phyloP scores from a whole-genome alignment of 345 rosid species.

The Erucastrum elatum region DNA sequence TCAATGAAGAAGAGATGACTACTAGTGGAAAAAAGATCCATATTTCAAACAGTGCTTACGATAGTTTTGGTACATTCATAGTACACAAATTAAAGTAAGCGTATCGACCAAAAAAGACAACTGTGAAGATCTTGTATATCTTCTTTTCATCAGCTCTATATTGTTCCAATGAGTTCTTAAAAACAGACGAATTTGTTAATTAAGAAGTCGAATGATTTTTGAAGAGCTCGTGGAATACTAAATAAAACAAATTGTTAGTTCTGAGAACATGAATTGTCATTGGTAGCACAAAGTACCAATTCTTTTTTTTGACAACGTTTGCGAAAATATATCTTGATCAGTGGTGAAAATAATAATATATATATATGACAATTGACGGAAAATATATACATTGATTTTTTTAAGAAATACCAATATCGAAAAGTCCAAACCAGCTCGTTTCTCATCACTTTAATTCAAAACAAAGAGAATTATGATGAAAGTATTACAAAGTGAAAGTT shows the following conservation, averaged over 20 bases:
- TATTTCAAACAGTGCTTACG: conserved; percentile 5
- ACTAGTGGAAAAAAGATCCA: background rate
- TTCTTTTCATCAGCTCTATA: background rate
- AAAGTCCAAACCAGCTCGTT: background rate
- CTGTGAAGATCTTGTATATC: background rate
- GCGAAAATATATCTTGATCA: background rate
- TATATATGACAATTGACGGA: background rate
- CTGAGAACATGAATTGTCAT: conserved; percentile 4
- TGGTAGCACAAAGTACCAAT: conserved; percentile 9
- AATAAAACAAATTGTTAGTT: background rate
- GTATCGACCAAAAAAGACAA: background rate
- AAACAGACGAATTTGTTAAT: background rate
- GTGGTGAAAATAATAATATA: background rate
- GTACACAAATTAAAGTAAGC: background rate
- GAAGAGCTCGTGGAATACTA: conserved; percentile 4
- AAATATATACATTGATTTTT: too few relatives aligned
- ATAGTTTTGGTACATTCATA: background rate
- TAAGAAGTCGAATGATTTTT: background rate
- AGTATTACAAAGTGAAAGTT: background rate
- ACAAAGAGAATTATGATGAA: background rate
- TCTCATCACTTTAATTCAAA: background rate
- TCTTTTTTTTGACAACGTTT: background rate
- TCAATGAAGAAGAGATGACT: conserved; percentile 8
- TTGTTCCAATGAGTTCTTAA: background rate
- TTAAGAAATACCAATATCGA: background rate